Evolutionary conservation across 2,329 filamentous ascomycete species (phyloP), one percentile per base, ranked within the genome.

Genomic region (Cordyceps fumosorosea): DNA sequence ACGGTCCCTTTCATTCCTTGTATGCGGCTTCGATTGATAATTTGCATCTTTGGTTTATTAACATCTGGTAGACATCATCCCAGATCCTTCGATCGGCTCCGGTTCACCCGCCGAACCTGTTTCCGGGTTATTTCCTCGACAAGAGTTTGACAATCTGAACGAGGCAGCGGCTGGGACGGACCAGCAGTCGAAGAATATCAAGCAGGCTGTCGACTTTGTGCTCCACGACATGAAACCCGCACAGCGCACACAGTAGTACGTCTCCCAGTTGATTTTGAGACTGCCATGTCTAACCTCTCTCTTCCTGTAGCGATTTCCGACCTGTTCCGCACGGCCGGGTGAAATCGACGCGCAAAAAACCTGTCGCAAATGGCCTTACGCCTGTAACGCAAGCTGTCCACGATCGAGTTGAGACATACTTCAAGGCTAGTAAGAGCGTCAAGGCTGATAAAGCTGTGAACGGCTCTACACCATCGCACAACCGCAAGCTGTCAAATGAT

Each of bases 1-100:
- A 88, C 93, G 55, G 82, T 90, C 58, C 90, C 90, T 3, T 91
- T 93, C 73, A 85, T 89, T 72, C 84, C 89, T 67, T 86, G 90
- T 92, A 75, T 18, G 59, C 20, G 66, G 79, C 70, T 58, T 10
- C 51, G 26, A 51, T 54, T 54, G 26, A 20, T 37, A 20, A 57
- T 44, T n/a, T 32, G 34, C 16, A 7, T 22, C 22, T 48, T 5
- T 24, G 20, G 12, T 24, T n/a, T n/a, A 47, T 37, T 60, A 26
- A 55, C 12, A 5, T 20, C 37, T 29, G 22, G 45, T 58, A 89
- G 87, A 85, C 69, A 82, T 89, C 62, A 84, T 90, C 44, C 86
- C 84, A n/a, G 79, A 85, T 37, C 87, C 87, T 10, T 81, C 78
- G 11, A 79, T 88, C 60, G 84, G 84, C 54, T 81, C 80, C 26